phyloP scores from a whole-genome alignment of 768 basidiomycete genomes.

The Pholiota molesta region DNA sequence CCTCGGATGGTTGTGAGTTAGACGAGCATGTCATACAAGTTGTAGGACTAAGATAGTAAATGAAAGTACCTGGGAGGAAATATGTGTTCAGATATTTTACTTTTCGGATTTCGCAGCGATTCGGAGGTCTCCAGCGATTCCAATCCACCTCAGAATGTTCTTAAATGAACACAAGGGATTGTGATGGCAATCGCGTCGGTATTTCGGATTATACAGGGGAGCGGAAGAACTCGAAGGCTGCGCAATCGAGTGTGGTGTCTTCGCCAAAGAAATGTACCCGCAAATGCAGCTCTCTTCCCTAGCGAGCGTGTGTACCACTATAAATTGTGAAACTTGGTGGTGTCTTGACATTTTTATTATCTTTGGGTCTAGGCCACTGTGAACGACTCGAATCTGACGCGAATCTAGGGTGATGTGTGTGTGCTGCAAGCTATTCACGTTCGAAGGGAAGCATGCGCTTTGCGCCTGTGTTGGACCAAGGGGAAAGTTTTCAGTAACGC shows the following conservation, averaged over 20 bases:
- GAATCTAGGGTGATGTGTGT: slow-evolving; percentile 1
- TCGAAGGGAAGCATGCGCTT: slow-evolving; percentile 8
- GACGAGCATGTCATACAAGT: neutral
- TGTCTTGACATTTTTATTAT: neutral
- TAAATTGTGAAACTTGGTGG: neutral
- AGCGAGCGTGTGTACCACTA: neutral
- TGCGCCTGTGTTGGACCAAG: slow-evolving; percentile 4
- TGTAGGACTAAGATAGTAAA: neutral
- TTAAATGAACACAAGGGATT: neutral
- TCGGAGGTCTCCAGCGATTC: neutral
- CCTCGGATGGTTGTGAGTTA: neutral
- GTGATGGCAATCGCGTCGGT: neutral
- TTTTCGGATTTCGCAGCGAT: neutral
- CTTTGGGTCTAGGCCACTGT: neutral
- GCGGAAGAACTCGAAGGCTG: neutral
- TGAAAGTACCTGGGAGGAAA: neutral
- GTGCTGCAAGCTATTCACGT: slow-evolving; percentile 2
- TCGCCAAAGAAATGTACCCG: neutral
- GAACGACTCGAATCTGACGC: slow-evolving; percentile 3
- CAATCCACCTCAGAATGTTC: neutral
- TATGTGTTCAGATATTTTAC: neutral
- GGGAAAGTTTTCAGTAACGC: slow-evolving; percentile 17
- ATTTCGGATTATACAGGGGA: neutral
- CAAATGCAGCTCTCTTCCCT: neutral
- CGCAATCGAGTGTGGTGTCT: neutral